Conservation (phyloP, 2,329 filamentous ascomycete species). For the Orbilia blumenaviensis region DNA sequence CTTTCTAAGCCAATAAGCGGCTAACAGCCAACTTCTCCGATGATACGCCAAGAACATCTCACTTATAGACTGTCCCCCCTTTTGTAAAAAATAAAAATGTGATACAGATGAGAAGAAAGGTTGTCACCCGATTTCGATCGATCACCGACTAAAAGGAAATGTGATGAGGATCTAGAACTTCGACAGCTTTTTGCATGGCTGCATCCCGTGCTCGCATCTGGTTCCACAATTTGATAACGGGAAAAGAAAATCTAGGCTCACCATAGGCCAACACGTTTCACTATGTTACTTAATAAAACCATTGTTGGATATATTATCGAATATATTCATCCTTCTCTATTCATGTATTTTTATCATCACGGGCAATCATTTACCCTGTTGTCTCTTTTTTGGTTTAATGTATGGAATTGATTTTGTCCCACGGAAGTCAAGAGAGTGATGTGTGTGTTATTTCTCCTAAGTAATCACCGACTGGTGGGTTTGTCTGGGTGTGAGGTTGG, state of each 20-base stretch:
- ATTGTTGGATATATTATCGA: constrained; percentile 45
- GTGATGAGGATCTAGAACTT: constrained; percentile 49
- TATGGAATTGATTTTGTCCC: constrained; percentile 11
- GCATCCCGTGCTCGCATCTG: constrained; percentile 48
- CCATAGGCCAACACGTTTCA: constrained; percentile 51
- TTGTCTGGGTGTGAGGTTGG: constrained; percentile 5
- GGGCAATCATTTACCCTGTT: not conserved
- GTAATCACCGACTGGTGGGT: constrained; percentile 49
- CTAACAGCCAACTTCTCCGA: constrained; percentile 45
- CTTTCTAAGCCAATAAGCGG: constrained; percentile 44
- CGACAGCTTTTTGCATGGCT: constrained; percentile 26
- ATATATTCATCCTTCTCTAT: not conserved
- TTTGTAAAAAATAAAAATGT: constrained; percentile 49
- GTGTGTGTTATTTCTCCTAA: constrained; percentile 37
- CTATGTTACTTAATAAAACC: constrained; percentile 32
- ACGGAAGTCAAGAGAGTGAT: constrained; percentile 8
- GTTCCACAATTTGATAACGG: constrained; percentile 49
- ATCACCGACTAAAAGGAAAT: constrained; percentile 32
- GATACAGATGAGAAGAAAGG: constrained; percentile 30
- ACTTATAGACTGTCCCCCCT: constrained; percentile 12
- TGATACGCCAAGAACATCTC: constrained; percentile 49
- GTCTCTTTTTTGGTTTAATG: not conserved
- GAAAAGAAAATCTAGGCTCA: constrained; percentile 53
- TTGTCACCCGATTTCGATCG: constrained; percentile 29
- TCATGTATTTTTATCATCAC: constrained; percentile 3